These are phyloP conservation scores for Malania oleifera DNA, from an alignment of 164 flowering plant species.

Conservation along the genomic window DNA sequence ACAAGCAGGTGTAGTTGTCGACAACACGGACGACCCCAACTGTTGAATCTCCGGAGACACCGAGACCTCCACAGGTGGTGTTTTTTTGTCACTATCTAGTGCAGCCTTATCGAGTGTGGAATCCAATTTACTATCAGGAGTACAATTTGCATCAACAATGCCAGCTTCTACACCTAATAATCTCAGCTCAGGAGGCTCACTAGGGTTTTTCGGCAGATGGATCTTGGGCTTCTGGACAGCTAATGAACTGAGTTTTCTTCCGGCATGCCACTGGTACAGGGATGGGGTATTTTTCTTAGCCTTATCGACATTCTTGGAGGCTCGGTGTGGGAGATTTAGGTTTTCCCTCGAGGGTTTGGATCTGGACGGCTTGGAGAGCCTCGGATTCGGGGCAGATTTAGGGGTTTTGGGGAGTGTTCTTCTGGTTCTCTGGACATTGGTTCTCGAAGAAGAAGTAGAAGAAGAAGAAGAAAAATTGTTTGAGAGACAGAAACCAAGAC, in stretches of 20 bases:
- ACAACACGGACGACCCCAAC: constrained; percentile 27
- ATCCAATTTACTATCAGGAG: constrained; percentile 37
- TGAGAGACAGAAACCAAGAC: constrained; percentile 48
- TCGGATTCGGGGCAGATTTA: constrained; percentile 35
- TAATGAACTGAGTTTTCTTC: constrained; percentile 22
- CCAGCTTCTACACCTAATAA: neutral
- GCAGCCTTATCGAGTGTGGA: constrained; percentile 15
- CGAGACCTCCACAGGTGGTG: constrained; percentile 77
- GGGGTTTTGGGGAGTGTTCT: constrained; percentile 26
- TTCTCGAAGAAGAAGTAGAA: constrained; percentile 2
- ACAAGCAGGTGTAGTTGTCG: constrained; percentile 39
- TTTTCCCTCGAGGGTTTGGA: constrained; percentile 21
- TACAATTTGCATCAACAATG: constrained; percentile 19
- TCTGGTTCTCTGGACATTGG: constrained; percentile 16
- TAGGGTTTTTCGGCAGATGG: no score
- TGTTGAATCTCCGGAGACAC: constrained; percentile 77
- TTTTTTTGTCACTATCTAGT: constrained; percentile 16
- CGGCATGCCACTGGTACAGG: constrained; percentile 23
- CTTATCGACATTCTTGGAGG: constrained; percentile 3
- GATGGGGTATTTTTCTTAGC: constrained; percentile 15
- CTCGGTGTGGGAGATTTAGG: constrained; percentile 15
- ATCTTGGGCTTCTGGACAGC: constrained; percentile 12
- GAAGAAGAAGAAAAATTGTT: constrained; percentile 33
- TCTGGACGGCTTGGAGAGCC: constrained; percentile 15
- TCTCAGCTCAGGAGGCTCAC: constrained; percentile 17